Base-by-base conservation (phyloP, 1,139 yeast genomes). In the Nakaseomyces bracarensis region DNA sequence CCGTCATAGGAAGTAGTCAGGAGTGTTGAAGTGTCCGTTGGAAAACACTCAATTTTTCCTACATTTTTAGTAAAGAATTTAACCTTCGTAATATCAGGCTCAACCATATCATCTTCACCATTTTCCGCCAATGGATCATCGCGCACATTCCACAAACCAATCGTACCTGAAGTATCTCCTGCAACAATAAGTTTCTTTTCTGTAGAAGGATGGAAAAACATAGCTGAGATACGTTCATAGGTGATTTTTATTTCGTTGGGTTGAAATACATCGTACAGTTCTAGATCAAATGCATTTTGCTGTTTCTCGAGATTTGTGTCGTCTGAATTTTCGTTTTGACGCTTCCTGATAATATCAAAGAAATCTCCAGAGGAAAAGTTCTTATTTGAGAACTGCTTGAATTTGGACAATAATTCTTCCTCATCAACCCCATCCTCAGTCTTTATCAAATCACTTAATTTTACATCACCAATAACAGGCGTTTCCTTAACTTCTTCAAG, bases 71-170 rank as follows among this genome's bases (percentile, higher is more conserved):
- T 79, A 57, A 91, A 96, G 2, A 87, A 75, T 49, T 78, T 79
- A 47, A 87, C 71, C 18, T 77, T 74, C 1, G 79, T 65, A 1
- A 84, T 75, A 21, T 77, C 77, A 0, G 83, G 84, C 9, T 68
- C 71, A 7, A 65, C 70, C 16, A 62, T 61, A 18, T 58, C 66
- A 18, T 55, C 66, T 10, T 67, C 69, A 31, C 71, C 77, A 15
- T 51, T 49, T 20, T 46, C 50, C 2, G 47, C 44, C 9, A 50
- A 39, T 2, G 52, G 51, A 30, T 50, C 53, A 19, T 55, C 54
- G 48, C 76, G 77, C 1, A 83, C 80, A 31, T 89, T 79, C 96
- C 96, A 91, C n/a, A 89, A 70, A 0, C 96, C 96, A 40, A 87
- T 64, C 49, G 79, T 74, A 5, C 97, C 97, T 14, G 69, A 66